phyloP scores from a whole-genome alignment of 2,329 filamentous ascomycete genomes.

The Thermoascus crustaceus region DNA sequence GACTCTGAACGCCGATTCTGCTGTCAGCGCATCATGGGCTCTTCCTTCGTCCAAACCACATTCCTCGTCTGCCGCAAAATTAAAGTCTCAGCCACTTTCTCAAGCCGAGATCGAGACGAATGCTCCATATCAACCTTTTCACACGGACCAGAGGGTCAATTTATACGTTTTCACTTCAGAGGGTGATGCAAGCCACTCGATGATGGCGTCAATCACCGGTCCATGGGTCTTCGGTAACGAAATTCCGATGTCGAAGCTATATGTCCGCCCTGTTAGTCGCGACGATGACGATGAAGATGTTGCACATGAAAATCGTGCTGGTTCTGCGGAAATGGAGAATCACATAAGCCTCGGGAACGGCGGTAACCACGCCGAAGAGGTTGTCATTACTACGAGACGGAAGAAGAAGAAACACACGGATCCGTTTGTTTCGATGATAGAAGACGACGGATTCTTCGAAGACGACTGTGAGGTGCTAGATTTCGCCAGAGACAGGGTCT shows the following conservation, averaged over 20 bases:
- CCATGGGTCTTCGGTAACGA: constrained; percentile 49
- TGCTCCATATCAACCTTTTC: constrained; percentile 90
- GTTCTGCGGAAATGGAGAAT: constrained; percentile 40
- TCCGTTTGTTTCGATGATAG: constrained; percentile 27
- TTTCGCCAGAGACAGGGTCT: constrained; percentile 59
- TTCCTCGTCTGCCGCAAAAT: constrained; percentile 31
- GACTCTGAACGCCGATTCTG: constrained; percentile 43
- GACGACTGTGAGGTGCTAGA: constrained; percentile 88
- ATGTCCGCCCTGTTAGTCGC: constrained; percentile 37
- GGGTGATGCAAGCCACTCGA: constrained; percentile 35
- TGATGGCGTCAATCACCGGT: constrained; percentile 24
- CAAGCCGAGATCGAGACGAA: constrained; percentile 93
- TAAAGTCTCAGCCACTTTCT: constrained; percentile 50
- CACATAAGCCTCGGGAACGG: constrained; percentile 44
- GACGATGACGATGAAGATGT: constrained; percentile 29
- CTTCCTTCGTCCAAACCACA: constrained; percentile 32
- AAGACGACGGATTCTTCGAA: constrained; percentile 73
- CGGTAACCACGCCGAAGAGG: constrained; percentile 59
- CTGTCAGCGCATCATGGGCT: constrained; percentile 33
- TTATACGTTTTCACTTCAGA: constrained; percentile 55
- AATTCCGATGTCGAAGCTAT: constrained; percentile 41
- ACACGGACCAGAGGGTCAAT: constrained; percentile 78
- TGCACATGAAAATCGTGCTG: constrained; percentile 20
- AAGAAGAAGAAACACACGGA: constrained; percentile 48
- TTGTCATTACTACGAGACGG: constrained; percentile 72